Evolutionary conservation across 2,329 filamentous ascomycete species (phyloP).

Genomic region (Myriosclerotinia duriaeana): DNA sequence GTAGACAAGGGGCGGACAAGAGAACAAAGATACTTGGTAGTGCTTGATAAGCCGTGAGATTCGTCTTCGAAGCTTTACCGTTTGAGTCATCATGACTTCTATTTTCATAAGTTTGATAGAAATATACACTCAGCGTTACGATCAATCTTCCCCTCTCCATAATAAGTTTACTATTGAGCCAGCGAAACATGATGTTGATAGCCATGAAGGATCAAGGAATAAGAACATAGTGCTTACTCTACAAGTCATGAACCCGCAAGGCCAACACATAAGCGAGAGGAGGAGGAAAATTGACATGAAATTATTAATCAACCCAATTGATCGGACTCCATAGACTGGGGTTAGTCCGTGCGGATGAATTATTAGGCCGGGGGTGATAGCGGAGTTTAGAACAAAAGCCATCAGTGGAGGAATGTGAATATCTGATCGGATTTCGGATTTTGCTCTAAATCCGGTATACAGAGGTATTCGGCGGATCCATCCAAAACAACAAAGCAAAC

Average conservation of each 20-base stretch:
- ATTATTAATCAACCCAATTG: neutral
- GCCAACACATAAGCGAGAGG: neutral
- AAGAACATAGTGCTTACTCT: neutral
- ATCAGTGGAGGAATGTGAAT: neutral
- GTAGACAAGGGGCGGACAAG: neutral
- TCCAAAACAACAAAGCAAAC: neutral
- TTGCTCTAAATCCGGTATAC: neutral
- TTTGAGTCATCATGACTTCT: neutral
- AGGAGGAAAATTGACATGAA: neutral
- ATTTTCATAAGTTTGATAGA: neutral
- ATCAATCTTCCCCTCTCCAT: neutral
- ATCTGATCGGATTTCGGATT: neutral
- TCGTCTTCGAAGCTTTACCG: neutral
- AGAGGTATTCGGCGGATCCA: neutral
- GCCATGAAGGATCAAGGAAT: too few species aligned
- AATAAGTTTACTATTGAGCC: too few species aligned
- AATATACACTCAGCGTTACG: too few species aligned
- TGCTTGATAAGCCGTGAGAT: slow-evolving; percentile 1
- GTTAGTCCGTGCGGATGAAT: neutral
- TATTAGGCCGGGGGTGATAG: neutral
- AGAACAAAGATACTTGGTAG: neutral
- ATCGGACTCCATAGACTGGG: neutral
- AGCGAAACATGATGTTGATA: neutral
- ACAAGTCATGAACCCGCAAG: neutral
- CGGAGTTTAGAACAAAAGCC: neutral